Evolutionary conservation across 2,329 filamentous ascomycete genomes (phyloP).

Genomic region (Triangularia verruculosa): DNA sequence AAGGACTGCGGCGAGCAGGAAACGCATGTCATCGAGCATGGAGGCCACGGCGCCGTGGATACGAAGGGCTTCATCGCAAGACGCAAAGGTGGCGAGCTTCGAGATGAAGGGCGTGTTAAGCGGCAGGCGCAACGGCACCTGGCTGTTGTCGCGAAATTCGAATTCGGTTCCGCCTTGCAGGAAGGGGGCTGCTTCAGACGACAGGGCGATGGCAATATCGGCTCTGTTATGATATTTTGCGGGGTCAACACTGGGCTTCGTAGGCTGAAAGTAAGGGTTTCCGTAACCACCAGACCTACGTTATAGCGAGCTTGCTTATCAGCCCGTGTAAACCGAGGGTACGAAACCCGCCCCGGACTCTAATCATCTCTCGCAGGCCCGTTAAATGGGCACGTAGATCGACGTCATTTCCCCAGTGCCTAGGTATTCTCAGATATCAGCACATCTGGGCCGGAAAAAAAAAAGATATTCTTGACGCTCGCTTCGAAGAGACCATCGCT

Average conservation of each 20-base stretch:
- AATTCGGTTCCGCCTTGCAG: slow-evolving; percentile 42
- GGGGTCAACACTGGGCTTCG: background rate
- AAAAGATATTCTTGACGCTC: background rate
- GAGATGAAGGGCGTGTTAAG: slow-evolving; percentile 49
- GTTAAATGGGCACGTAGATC: slow-evolving; percentile 46
- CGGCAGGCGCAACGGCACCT: slow-evolving; percentile 41
- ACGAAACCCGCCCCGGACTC: slow-evolving; percentile 44
- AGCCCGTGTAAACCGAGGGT: slow-evolving; percentile 46
- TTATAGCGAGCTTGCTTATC: slow-evolving; percentile 47
- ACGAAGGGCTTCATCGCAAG: slow-evolving; percentile 40
- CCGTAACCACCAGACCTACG: slow-evolving; percentile 37
- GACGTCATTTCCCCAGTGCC: slow-evolving; percentile 43
- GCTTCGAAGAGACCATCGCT: background rate
- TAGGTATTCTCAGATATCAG: too few relatives aligned
- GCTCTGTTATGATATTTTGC: slow-evolving; percentile 34
- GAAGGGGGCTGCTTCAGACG: slow-evolving; percentile 44
- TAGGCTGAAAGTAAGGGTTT: background rate
- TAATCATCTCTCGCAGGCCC: slow-evolving; percentile 48
- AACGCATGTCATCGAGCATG: slow-evolving; percentile 51
- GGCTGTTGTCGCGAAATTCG: slow-evolving; percentile 39
- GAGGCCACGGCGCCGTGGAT: slow-evolving; percentile 46
- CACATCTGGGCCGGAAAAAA: too few relatives aligned
- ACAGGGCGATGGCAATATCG: slow-evolving; percentile 47
- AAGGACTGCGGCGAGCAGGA: slow-evolving; percentile 43
- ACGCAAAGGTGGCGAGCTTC: slow-evolving; percentile 41